phyloP scores from a whole-genome alignment of 805 yeast species.

The Saturnispora saitoi region DNA sequence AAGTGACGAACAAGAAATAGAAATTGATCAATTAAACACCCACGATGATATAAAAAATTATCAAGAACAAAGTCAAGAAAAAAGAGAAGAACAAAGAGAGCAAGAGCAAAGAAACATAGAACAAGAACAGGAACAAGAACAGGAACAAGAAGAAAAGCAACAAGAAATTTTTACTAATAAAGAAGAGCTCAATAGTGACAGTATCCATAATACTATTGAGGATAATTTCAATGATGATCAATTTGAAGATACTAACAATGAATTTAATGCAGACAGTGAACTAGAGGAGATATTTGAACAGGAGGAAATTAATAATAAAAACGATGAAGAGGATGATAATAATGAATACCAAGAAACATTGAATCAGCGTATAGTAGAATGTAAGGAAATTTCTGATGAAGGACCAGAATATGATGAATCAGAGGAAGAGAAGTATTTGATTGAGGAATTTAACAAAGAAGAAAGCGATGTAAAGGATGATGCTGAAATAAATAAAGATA shows the following conservation, averaged over 20 bases:
- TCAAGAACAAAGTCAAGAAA: slow-evolving; percentile 3
- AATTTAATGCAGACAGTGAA: neutral
- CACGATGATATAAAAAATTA: neutral
- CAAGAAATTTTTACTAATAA: neutral
- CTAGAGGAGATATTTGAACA: slow-evolving; percentile 4
- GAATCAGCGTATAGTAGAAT: neutral
- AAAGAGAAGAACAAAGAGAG: slow-evolving; percentile 2
- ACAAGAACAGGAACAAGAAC: slow-evolving; percentile 2
- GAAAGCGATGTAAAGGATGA: neutral
- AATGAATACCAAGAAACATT: neutral
- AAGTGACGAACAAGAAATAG: slow-evolving; percentile 20
- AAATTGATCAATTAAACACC: neutral
- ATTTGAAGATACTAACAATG: slow-evolving; percentile 4
- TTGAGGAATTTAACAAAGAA: neutral
- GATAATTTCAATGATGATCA: neutral
- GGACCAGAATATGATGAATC: slow-evolving; percentile 2
- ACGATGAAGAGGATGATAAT: neutral
- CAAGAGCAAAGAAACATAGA: neutral
- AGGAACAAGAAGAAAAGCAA: too few relatives aligned
- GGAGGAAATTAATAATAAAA: neutral
- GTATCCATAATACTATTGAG: neutral
- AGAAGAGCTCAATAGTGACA: neutral
- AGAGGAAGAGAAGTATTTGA: slow-evolving; percentile 2
- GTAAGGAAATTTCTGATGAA: neutral
- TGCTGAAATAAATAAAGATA: neutral